phyloP scores from a whole-genome alignment of 768 basidiomycete species.

The Gymnopilus junonius region DNA sequence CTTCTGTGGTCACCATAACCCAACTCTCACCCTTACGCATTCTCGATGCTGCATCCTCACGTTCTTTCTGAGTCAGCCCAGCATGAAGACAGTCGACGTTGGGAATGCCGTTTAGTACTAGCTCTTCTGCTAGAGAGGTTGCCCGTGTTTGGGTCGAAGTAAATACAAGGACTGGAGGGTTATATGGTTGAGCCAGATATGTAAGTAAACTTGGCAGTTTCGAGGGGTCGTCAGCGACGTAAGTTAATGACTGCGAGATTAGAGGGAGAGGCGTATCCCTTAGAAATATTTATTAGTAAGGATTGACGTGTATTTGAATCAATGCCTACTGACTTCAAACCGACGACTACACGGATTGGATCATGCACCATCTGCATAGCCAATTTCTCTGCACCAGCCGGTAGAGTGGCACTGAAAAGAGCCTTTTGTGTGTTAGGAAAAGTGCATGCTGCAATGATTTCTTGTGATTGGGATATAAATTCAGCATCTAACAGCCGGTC shows the following conservation, averaged over 20 bases:
- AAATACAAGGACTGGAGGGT: conserved; percentile 91
- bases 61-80: conserved; percentile 83
- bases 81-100: conserved; percentile 93
- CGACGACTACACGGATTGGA: conserved; percentile 94
- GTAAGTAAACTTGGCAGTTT: conserved; percentile 89
- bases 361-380: conserved; percentile 85
- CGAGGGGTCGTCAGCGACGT: conserved; percentile 92
- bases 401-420: conserved; percentile 94
- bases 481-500: conserved; percentile 90
- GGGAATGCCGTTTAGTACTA: conserved; percentile 74
- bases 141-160: conserved; percentile 89
- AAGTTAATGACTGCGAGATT: conserved; percentile 87
- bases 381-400: conserved; percentile 83
- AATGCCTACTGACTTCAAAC: conserved; percentile 75
- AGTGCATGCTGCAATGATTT: conserved; percentile 80
- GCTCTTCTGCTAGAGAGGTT: conserved; percentile 78
- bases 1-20: conserved; percentile 96
- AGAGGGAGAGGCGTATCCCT: conserved; percentile 91
- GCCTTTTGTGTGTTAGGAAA: conserved; percentile 77
- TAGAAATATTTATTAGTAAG: background rate
- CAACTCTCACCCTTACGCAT: conserved; percentile 93
- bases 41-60: conserved; percentile 81
- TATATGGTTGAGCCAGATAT: conserved; percentile 80
- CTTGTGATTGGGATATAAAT: conserved; percentile 88
- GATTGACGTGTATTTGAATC: background rate